A percentile compares a stretch with the other conserved stretches of the same genome.
Conservation (phyloP, 2,329 filamentous ascomycete species). For the Karstenula rhodostoma region DNA sequence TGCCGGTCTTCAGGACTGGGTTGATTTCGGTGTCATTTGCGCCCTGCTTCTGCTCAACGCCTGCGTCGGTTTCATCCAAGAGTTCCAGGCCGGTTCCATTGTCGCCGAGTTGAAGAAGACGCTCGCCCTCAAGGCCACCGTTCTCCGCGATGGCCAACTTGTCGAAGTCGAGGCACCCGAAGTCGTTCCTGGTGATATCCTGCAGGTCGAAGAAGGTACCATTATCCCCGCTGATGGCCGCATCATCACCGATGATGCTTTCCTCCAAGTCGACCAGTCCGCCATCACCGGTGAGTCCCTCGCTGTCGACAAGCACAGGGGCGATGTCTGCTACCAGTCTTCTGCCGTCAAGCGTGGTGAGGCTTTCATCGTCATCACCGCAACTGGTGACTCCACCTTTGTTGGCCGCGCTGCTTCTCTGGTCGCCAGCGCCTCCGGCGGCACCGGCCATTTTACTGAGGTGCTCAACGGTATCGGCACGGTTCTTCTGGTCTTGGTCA, state of each 20-base stretch:
- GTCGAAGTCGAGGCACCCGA: constrained; percentile 83
- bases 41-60: constrained; percentile 85
- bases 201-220: constrained; percentile 89
- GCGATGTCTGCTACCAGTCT: constrained; percentile 83
- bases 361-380: constrained; percentile 81
- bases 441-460: constrained; percentile 87
- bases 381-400: constrained; percentile 89
- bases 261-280: constrained; percentile 91
- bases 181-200: constrained; percentile 88
- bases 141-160: constrained; percentile 80
- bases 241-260: constrained; percentile 82
- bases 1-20: constrained; percentile 86
- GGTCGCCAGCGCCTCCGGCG: constrained; percentile 77
- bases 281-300: constrained; percentile 92
- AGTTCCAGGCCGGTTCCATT: constrained; percentile 88
- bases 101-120: constrained; percentile 93
- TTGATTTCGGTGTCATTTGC: constrained; percentile 92
- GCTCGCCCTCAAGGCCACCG: constrained; percentile 84
- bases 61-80: constrained; percentile 84
- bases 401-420: constrained; percentile 88
- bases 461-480: constrained; percentile 88
- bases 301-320: constrained; percentile 85
- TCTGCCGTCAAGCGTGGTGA: constrained; percentile 91
- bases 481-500: constrained; percentile 79
- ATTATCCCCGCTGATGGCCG: constrained; percentile 90